Base-by-base conservation (phyloP, 768 basidiomycete species). In the Serendipita vermifera region DNA sequence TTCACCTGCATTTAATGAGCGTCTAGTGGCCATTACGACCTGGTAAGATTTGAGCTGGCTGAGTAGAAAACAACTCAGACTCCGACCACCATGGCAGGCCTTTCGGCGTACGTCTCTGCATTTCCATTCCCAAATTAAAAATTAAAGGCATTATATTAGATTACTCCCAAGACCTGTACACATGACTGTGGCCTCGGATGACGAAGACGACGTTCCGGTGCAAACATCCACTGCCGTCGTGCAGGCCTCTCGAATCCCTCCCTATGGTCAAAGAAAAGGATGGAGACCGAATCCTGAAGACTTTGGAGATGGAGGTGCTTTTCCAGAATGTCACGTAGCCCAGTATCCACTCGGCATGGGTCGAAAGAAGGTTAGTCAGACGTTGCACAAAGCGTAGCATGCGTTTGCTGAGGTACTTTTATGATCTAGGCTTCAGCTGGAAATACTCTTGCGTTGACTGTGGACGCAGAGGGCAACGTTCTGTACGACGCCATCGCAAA, bases 281-380 rank as follows among this genome's bases (percentile, higher is more conserved):
- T 99, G 96, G 96, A 85, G 79, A 62, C 94, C 76, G 36, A 74
- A 75, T n/a, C 76, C 76, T 58, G 84, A 84, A 59, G 91, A 99
- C 64, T 98, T 85, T 68, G 87, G 85, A 57, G 84, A 89, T 64
- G 88, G 90, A 60, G 90, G 89, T 62, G 75, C 90, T 56, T 89
- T 83, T 70, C 91, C 91, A 3, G 91, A 99, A 73, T 97, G 93
- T 68, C 91, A 93, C 76, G 73, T 94, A 54, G 96, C 96, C 4
- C 94, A 99, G 68, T 99, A 96, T 72, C 94, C 94, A 9, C 69
- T 98, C 59, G 89, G 90, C 57, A 83, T 99, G 78, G 94, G 94
- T 56, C 79, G 80, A 71, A 96, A 96, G 78, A 93, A 93, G 80
- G 91, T 84, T 54, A 60, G 80, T 65, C 5, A 3, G 2, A 27